Conservation (phyloP, 352 stramenopile species). For the Globisporangium splendens region DNA sequence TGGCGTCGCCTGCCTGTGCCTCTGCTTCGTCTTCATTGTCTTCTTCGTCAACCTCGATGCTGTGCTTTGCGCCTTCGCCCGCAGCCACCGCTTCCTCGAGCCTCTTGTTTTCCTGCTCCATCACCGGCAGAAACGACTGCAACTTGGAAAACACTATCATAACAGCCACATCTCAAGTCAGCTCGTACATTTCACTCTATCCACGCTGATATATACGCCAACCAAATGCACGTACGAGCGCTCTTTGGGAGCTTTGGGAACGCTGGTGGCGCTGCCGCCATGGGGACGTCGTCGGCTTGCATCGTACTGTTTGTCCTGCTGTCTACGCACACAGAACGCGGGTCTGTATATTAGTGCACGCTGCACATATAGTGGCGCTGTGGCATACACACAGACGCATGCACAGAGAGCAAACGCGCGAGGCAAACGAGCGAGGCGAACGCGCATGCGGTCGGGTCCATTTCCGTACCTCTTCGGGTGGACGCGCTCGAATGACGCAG, state of each 20-base stretch:
- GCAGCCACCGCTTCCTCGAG: conserved; percentile 55
- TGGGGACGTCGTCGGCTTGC: conserved; percentile 7
- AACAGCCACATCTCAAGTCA: too few relatives aligned
- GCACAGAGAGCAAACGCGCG: too few relatives aligned
- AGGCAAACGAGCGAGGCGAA: too few relatives aligned
- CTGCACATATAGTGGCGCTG: too few relatives aligned
- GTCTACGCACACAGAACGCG: conserved; percentile 1
- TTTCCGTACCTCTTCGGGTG: conserved; percentile 9
- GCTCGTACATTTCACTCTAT: too few relatives aligned
- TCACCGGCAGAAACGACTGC: conserved; percentile 69
- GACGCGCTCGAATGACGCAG: conserved; percentile 3
- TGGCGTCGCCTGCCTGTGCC: not conserved
- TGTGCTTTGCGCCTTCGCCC: conserved; percentile 60
- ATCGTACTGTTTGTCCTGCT: not conserved
- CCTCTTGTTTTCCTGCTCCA: conserved; percentile 76
- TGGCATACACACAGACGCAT: too few relatives aligned
- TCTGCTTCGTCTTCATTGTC: not conserved
- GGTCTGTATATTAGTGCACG: too few relatives aligned
- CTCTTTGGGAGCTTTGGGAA: conserved; percentile 62
- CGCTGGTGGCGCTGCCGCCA: conserved; percentile 22
- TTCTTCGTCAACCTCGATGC: conserved; percentile 59
- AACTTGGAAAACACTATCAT: conserved; percentile 66
- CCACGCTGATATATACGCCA: not conserved
- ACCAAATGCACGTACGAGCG: conserved; percentile 31
- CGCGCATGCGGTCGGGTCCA: not conserved